Percentiles rank a stretch among this genome's conserved stretches.
Evolutionary conservation across 2,329 filamentous ascomycete species (phyloP).

Genomic region (Beauveria pseudobassiana): DNA sequence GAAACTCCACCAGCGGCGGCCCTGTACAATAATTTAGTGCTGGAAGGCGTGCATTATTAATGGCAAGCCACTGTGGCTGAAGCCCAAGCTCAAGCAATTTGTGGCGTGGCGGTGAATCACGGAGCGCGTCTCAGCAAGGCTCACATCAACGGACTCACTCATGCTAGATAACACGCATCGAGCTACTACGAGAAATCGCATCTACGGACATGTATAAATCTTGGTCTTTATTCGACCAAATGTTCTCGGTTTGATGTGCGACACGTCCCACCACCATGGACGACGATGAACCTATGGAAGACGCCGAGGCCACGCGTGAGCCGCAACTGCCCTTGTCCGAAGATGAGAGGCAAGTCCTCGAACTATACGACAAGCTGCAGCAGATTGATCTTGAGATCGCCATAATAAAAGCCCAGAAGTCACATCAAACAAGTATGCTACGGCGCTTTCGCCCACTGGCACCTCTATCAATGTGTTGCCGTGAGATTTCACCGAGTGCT

Average conservation of each 20-base stretch:
- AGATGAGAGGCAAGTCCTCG: constrained; percentile 57
- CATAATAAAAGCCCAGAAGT: constrained; percentile 48
- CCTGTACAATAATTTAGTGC: background rate
- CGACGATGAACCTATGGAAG: constrained; percentile 23
- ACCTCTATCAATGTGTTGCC: no score
- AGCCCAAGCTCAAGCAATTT: background rate
- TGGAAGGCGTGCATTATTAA: no score
- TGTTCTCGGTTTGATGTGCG: background rate
- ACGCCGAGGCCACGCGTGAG: constrained; percentile 26
- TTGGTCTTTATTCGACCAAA: background rate
- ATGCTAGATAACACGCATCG: background rate
- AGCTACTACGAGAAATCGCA: background rate
- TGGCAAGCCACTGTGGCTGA: constrained; percentile 1
- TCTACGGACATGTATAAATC: background rate
- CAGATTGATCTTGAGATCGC: constrained; percentile 66
- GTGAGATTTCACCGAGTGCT: background rate
- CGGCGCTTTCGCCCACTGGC: background rate
- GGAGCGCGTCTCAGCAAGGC: background rate
- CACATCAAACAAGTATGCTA: constrained; percentile 26
- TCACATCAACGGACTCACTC: background rate
- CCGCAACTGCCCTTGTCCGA: constrained; percentile 50
- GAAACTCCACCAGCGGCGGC: background rate
- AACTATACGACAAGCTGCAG: constrained; percentile 63
- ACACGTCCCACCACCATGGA: constrained; percentile 5
- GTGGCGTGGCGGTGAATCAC: background rate